Evolutionary conservation across 305 asterid species (phyloP), one percentile per base, ranked within the genome.

Genomic region (Fraxinus sp.): DNA sequence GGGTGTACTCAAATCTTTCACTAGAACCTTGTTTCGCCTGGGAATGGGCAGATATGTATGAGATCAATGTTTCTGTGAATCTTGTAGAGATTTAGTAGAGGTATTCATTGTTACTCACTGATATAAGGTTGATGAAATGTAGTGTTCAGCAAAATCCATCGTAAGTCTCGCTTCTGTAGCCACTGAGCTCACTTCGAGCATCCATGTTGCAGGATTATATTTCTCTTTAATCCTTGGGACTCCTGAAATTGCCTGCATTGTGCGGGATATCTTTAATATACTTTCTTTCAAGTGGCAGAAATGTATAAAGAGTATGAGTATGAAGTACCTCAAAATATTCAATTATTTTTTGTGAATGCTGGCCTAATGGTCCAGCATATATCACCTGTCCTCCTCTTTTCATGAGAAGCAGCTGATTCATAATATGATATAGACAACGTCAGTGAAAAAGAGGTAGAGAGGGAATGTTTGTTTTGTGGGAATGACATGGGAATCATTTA

Each of bases 1-100:
- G 28, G 94, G 90, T 52, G 78, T 44, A 79, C 89, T 87, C 84
- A 91, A 62, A 79, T 91, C 94, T 78, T 90, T 80, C 26, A 91
- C 97, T 39, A 90, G 87, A 62, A 86, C 89, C 82, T 89, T 90
- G 28, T 91, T 92, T 83, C 90, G 84, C 52, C 97, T 92, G 89
- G 49, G 66, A 73, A 74, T 37, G 73, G 49, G 36, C 57, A 52
- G 18, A n/a, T 26, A 57, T 55, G 13, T 35, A 26, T 79, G 35
- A 76, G 71, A 83, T 79, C 14, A 79, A 66, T 71, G 72, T 46
- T 16, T 75, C 37, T 32, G 32, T 39, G 68, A 72, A 57, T 32
- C 35, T 3, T 75, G 68, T 39, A 70, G 49, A 59, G 57, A 79
- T 66, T 72, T 10, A 32, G 71, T 30, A 37, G 28, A 20, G 36